Conservation (phyloP, 108 stramenopile species). For the Schizochytrium sp. region DNA sequence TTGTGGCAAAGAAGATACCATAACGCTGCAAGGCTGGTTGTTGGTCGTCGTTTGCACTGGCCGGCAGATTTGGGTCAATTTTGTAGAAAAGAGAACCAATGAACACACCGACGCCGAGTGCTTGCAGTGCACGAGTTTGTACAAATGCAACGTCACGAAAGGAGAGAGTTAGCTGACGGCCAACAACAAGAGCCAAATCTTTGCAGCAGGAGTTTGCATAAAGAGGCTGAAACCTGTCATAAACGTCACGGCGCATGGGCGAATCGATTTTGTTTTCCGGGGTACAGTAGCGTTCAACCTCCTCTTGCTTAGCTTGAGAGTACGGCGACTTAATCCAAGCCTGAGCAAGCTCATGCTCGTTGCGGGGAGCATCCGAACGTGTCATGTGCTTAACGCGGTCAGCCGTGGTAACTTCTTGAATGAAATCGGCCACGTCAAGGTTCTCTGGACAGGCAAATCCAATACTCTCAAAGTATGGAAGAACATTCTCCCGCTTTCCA, state of each 20-base stretch:
- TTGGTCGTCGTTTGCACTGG: background rate
- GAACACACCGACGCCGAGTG: constrained; percentile 33
- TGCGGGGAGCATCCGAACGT: background rate
- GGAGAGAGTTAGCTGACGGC: constrained; percentile 16
- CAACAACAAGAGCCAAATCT: background rate
- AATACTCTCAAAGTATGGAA: constrained; percentile 77
- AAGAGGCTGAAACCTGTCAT: constrained; percentile 64
- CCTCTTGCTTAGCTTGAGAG: background rate
- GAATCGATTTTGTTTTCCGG: background rate
- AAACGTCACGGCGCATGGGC: background rate
- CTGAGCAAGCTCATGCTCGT: background rate
- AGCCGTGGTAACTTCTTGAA: constrained; percentile 67
- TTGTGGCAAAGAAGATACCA: background rate
- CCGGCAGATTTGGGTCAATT: background rate
- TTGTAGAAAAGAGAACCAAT: constrained; percentile 54
- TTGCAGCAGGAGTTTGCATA: constrained; percentile 61
- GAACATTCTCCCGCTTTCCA: constrained; percentile 81
- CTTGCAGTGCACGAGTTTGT: background rate
- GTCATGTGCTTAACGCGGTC: background rate
- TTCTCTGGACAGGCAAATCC: constrained; percentile 81
- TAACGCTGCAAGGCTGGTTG: background rate
- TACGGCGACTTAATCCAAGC: background rate
- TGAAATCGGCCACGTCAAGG: constrained; percentile 84
- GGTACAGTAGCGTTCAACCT: background rate
- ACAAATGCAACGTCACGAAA: constrained; percentile 51